Conservation (phyloP, 495 filamentous ascomycete genomes). For the Tricharina praecox region DNA sequence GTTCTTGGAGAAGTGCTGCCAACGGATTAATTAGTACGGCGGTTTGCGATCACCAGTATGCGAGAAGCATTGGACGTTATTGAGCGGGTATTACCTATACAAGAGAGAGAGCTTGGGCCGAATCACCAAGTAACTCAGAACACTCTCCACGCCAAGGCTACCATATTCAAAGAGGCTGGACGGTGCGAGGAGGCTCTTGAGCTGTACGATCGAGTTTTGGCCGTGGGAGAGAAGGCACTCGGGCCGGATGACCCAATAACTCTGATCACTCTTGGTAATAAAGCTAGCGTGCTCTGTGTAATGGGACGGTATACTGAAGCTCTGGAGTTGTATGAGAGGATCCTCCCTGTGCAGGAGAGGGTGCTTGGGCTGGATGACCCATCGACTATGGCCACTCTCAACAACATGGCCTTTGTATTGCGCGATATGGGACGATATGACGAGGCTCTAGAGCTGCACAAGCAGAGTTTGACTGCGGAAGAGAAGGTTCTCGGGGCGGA, state of each 20-base stretch:
- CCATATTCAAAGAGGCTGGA: not conserved
- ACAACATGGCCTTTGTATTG: not conserved
- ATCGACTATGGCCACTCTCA: not conserved
- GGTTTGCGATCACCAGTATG: not conserved
- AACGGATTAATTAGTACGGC: not conserved
- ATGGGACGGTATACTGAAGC: not conserved
- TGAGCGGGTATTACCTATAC: not conserved
- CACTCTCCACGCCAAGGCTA: not conserved
- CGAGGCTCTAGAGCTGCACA: not conserved
- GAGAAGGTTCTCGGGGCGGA: not conserved
- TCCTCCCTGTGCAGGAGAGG: not conserved
- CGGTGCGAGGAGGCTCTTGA: slow-evolving; percentile 5
- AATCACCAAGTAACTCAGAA: not conserved
- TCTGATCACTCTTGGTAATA: not conserved
- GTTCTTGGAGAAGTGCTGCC: not conserved
- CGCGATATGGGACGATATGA: not conserved
- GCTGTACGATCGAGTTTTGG: slow-evolving; percentile 8
- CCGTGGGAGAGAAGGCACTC: slow-evolving; percentile 1
- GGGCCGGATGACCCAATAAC: not conserved
- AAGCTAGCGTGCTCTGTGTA: not conserved
- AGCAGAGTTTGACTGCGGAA: not conserved
- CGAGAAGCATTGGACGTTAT: not conserved
- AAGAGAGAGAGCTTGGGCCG: not conserved
- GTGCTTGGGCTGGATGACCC: not conserved
- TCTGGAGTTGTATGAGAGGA: not conserved